Evolutionary conservation across 1,284 basidiomycete species (phyloP), one percentile per base, ranked within the genome.

Genomic region (Cronartium ribicola): DNA sequence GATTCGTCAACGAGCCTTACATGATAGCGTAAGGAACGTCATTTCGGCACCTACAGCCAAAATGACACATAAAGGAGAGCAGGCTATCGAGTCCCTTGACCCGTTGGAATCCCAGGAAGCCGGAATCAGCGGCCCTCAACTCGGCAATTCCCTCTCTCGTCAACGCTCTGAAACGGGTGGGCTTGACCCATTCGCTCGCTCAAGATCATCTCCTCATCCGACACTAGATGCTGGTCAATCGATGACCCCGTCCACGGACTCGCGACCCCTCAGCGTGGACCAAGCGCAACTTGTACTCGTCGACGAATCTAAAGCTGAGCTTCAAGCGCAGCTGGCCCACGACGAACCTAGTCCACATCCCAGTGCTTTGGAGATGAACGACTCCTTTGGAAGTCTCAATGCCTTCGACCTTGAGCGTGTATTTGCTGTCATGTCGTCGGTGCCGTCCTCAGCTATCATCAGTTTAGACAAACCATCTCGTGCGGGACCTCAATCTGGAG

Each of bases 61-160:
- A 82, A 89, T 91, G 76, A 93, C 91, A 22, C 91, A 92, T 83
- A 93, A 93, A 82, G 91, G 91, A 75, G 83, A 92, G 76, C 88
- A 92, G 83, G 88, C 91, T 78, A 90, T 93, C 78, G 91, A 92
- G 80, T 87, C 88, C 80, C 82, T 88, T 67, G 77, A 78, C 59
- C 63, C 75, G 44, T 63, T 70, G 46, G 46, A 44, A 17, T 61
- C 51, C 29, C 51, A 55, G n/a, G n/a, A 55, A 17, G 51, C 51
- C 51, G 51, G 29, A 55, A n/a, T n/a, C 11, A 55, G 51, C 29
- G 51, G 51, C 29, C 29, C 51, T 55, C 29, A 55, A n/a, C 29
- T 29, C 7, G 51, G 51, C n/a, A 55, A 29, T 29, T 55, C 29
- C 29, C n/a, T 55, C 2, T 8, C 29, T 6, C 17, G n/a, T 55